phyloP scores from a whole-genome alignment of 129 eudicot genomes.

The Lonicera japonica region DNA sequence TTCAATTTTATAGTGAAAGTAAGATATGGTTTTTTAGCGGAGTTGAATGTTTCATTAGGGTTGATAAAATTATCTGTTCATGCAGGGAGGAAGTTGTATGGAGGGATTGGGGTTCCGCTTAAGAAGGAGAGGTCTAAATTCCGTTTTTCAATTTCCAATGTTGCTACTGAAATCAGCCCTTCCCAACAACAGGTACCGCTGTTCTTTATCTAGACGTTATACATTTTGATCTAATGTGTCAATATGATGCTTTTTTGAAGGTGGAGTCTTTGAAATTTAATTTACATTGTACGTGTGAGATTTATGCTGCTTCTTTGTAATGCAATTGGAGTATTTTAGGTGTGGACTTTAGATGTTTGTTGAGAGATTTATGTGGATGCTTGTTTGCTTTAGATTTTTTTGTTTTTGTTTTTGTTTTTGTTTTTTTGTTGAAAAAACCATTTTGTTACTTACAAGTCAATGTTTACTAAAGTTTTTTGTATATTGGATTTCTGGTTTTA shows the following conservation, averaged over 20 bases:
- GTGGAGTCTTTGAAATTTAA: neutral
- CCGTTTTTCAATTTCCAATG: conserved; percentile 59
- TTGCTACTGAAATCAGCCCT: conserved; percentile 78
- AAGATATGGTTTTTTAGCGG: conserved; percentile 1
- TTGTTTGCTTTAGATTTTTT: neutral
- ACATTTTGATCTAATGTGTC: neutral
- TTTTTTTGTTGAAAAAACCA: neutral
- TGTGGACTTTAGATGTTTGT: conserved; percentile 5
- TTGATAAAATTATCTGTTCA: conserved; percentile 7
- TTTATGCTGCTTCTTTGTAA: neutral
- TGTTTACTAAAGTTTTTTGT: neutral
- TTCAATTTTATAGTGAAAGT: neutral
- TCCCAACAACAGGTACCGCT: conserved; percentile 60
- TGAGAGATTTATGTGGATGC: conserved; percentile 3
- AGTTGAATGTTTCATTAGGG: neutral
- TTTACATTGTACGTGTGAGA: neutral
- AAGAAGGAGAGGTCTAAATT: conserved; percentile 57
- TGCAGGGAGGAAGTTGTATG: conserved; percentile 52
- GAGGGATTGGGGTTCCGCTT: conserved; percentile 48
- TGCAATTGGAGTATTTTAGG: neutral
- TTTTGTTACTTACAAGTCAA: neutral
- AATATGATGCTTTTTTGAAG: neutral
- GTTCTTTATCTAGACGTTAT: neutral
- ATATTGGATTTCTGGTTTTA: too few species aligned
- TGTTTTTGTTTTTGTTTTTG: too few species aligned